Evolutionary conservation across 2,329 filamentous ascomycete genomes (phyloP), one percentile per base, ranked within the genome.

Genomic region (Chrysoporthe deuterocubensis): DNA sequence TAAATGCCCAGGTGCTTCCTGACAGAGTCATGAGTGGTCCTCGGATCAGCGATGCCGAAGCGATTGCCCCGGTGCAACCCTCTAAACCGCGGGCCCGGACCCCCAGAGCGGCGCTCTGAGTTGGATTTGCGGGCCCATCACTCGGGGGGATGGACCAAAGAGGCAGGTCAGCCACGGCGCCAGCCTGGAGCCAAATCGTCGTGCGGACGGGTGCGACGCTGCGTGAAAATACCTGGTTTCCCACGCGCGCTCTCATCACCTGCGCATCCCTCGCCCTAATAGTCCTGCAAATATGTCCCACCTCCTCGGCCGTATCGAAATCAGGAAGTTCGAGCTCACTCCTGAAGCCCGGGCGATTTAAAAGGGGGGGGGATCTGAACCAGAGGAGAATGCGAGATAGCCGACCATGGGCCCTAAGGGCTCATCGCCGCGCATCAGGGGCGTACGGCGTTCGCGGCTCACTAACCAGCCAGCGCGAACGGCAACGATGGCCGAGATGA

Each of bases 101-200:
- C 54, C 32, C 54, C 37, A 40, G 54, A 21, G 16, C 32, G 54
- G 54, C 32, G 14, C 16, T 18, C 37, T 40, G 18, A 9, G 34
- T 16, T 58, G 32, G 32, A 9, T 26, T n/a, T 57, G 26, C 54
- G 54, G 54, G 18, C 34, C 32, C 34, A 5, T 57, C 32, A 14
- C 14, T 34, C 42, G 59, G 59, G 43, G 16, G 21, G 26, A n/a
- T 61, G 26, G 43, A 48, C 59, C 11, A 46, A 61, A 61, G 14
- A 37, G 59, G 59, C 59, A 61, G 43, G 59, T 61, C 59, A 26
- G 50, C 50, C 50, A 60, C 37, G n/a, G 57, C 21, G 37, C 21
- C n/a, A 5, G 40, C 37, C 9, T 26, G 56, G 6, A 37, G 56
- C 34, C 11, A 40, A 40, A 40, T 5, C 5, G 9, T 40, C 37